A percentile compares a stretch with the other conserved stretches of the same genome.
phyloP scores from a whole-genome alignment of 75 land plant genomes.

The Gnetum montanum region DNA sequence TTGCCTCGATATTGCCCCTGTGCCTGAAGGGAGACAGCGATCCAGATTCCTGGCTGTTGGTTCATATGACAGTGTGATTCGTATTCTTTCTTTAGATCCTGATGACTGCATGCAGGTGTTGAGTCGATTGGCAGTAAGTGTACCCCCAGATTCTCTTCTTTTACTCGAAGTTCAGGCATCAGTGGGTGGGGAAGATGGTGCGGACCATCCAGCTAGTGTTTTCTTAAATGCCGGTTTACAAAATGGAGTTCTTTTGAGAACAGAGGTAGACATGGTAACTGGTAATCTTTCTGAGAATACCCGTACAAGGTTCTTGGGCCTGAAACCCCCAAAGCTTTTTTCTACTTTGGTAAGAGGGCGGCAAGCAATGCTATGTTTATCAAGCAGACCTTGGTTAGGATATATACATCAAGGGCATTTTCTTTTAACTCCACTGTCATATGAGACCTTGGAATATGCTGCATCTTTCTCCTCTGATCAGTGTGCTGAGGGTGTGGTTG shows the following conservation, averaged over 20 bases:
- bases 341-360: conserved; percentile 69
- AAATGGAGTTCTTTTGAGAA: conserved; percentile 88
- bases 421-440: conserved; percentile 85
- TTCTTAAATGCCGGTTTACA: conserved; percentile 95
- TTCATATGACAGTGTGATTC: conserved; percentile 87
- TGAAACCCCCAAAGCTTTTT: conserved; percentile 89
- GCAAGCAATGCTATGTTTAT: conserved; percentile 87
- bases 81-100: conserved; percentile 91
- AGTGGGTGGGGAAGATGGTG: conserved; percentile 92
- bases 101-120: conserved; percentile 95
- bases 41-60: conserved; percentile 97
- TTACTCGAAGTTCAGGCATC: conserved; percentile 96
- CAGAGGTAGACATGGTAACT: conserved; percentile 97
- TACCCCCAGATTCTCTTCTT: conserved; percentile 94
- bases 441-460: conserved; percentile 93
- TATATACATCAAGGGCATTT: conserved; percentile 97
- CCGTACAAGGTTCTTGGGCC: conserved; percentile 89
- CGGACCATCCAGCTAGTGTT: conserved; percentile 95
- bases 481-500: conserved; percentile 97
- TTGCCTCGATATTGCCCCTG: conserved; percentile 96
- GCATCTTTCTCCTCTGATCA: conserved; percentile 96
- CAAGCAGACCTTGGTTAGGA: conserved; percentile 97
- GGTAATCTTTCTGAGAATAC: conserved; percentile 97
- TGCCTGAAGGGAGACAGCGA: conserved; percentile 96
- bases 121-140: conserved; percentile 88